These are phyloP conservation scores for Beauveria scarabaeidicola DNA, from an alignment of 2,329 filamentous ascomycete genomes.

Conservation along the genomic window DNA sequence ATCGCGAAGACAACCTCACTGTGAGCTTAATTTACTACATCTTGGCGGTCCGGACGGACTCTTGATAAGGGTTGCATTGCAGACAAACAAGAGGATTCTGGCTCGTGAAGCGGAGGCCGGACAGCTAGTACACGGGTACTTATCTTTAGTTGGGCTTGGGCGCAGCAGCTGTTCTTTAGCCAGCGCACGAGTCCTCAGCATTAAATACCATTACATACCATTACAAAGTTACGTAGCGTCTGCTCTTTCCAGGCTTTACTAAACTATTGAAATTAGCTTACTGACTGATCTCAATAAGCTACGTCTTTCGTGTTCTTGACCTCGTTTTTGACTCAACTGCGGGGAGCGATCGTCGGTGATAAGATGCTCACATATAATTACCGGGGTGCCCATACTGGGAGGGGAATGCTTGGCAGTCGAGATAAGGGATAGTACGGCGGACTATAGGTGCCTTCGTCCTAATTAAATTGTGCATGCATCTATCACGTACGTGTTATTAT, in stretches of 20 bases:
- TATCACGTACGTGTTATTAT: no score
- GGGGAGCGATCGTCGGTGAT: not conserved
- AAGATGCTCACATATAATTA: not conserved
- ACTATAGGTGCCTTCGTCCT: no score
- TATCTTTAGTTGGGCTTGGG: not conserved
- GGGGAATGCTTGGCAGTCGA: not conserved
- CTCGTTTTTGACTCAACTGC: not conserved
- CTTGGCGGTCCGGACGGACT: not conserved
- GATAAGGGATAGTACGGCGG: not conserved
- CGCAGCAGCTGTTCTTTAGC: not conserved
- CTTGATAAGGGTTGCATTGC: conserved; percentile 3
- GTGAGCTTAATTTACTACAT: not conserved
- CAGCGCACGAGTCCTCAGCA: not conserved
- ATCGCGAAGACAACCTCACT: not conserved
- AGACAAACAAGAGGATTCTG: not conserved
- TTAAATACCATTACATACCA: no score
- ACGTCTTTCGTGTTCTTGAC: no score
- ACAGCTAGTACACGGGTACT: not conserved
- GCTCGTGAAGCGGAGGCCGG: not conserved
- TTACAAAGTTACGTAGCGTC: not conserved
- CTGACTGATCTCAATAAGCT: no score
- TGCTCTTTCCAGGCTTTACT: not conserved
- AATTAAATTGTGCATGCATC: no score
- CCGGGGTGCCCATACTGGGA: not conserved
- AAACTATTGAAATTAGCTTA: no score